Evolutionary conservation across 2,329 filamentous ascomycete genomes (phyloP), one percentile per base, ranked within the genome.

Genomic region (Neurospora sp.): DNA sequence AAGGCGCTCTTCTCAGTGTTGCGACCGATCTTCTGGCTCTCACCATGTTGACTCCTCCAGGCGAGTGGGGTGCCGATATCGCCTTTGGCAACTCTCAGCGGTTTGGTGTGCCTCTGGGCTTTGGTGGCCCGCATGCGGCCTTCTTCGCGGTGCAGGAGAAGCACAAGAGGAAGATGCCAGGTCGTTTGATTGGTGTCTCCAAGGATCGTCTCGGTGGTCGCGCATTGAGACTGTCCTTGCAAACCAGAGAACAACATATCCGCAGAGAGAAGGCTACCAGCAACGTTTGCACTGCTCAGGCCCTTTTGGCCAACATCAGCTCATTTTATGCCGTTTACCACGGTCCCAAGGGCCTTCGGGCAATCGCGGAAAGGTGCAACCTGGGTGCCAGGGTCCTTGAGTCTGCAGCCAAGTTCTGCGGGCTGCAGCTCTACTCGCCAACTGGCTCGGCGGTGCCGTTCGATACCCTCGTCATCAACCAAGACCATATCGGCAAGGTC

Each of bases 281-380:
- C 84, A 98, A 98, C 78, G 94, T 97, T 71, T 98, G 95, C 83
- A 98, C 95, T 1, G 94, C 95, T 1, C 95, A 98, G 81, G 95
- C 95, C 9, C 83, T 98, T 36, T 84, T 97, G 68, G 95, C 95
- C 43, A 98, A 98, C 80, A 97, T 97, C 93, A 95, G 89, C 75
- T 93, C 94, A 69, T 91, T 97, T 83, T 98, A 97, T 78, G 94
- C 93, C 68, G 86, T 97, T 69, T 98, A 97, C 80, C 95, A 98
- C 78, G 95, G 95, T 3, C 95, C 95, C 0, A 81, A 89, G 69
- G 93, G 94, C 19, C 82, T 98, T 68, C 93, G 89, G 81, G 86
- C 88, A 15, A 97, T 97, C 78, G 94, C 95, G 0, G 87, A 94
- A 78, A 88, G 90, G 73, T 87, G 92, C 73, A 88, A 93, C 75